These are phyloP conservation scores for Meira miltonrushii DNA, from an alignment of 1,284 basidiomycete species.

Conservation along the genomic window DNA sequence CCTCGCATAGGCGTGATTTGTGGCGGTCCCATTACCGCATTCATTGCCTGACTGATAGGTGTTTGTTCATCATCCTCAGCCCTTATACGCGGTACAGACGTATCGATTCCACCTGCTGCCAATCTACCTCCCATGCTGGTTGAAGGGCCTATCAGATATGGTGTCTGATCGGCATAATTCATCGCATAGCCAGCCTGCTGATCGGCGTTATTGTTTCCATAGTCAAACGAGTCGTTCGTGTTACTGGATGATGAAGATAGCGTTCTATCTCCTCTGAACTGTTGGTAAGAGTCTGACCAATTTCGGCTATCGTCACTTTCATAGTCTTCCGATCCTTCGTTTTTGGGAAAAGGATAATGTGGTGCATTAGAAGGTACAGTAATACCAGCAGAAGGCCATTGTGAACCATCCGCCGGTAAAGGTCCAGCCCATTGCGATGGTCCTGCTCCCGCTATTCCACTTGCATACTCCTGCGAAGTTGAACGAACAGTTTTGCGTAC, in stretches of 20 bases:
- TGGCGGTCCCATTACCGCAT: conserved; percentile 8
- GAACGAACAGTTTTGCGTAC: conserved; percentile 25
- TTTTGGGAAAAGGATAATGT: conserved; percentile 19
- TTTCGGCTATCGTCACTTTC: conserved; percentile 1
- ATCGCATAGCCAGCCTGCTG: too few relatives aligned
- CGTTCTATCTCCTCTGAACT: background rate
- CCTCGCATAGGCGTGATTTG: conserved; percentile 2
- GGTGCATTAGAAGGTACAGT: conserved; percentile 15
- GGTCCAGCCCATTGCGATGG: conserved; percentile 19
- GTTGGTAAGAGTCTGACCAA: conserved; percentile 3
- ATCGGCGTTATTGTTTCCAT: background rate
- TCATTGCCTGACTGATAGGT: conserved; percentile 18
- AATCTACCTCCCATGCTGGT: conserved; percentile 3
- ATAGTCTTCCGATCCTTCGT: conserved; percentile 17
- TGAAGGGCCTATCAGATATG: background rate
- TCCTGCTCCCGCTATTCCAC: conserved; percentile 14
- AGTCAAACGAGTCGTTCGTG: background rate
- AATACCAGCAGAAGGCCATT: background rate
- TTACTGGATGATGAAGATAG: background rate
- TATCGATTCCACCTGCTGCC: conserved; percentile 29
- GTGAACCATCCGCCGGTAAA: conserved; percentile 14
- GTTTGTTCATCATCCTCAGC: conserved; percentile 38
- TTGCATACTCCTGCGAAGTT: conserved; percentile 10
- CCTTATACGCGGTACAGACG: conserved; percentile 21
- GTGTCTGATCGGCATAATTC: too few relatives aligned